Base-by-base conservation (phyloP, 192 early-diverging fungal genomes). In the Dimargaris verticillata region DNA sequence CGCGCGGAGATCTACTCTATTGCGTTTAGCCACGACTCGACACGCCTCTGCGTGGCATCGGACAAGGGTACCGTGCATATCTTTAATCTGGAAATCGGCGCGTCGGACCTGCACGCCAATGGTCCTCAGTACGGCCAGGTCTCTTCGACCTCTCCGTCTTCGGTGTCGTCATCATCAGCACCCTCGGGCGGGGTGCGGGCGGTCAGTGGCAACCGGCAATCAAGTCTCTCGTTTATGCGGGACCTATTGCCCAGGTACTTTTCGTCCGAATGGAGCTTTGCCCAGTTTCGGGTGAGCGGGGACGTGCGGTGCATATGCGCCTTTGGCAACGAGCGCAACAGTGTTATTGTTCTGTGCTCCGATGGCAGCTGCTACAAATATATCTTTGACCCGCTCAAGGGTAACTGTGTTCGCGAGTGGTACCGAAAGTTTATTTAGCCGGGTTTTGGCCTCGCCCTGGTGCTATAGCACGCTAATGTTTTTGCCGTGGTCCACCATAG, bases 51-150 rank as follows among this genome's bases (percentile, higher is more conserved):
- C 63, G 88, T 89, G 22, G 84, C 89, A 7, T 90, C 87, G 0
- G 91, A 95, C 72, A 92, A 92, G 61, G 89, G 88, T 17, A 97
- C 94, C 1, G 82, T 95, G 7, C 94, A 97, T 66, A 74, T 97
- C 12, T 97, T 97, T 63, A 88, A 89, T 57, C 77, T 96, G 17
- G 84, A 86, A 62, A 70, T 77, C 11, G 50, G 52, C n/a, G 70
- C 70, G 44, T n/a, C 65, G 29, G 66, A 58, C 53, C 29, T 72
- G n/a, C 65, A 65, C 22, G 63, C 64, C 25, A 53, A 68, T 18
- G 78, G 72, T 0, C 71, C 80, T 4, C 72, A 75, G 6, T 79
- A 82, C 68, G 76, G 77, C 1, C 72, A 83, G 49, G 71, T 81
- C 13, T 44, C 74, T 5, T 25, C 57, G 13, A 38, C 33, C 33